A percentile compares a stretch with the other conserved stretches of the same genome.
Conservation (phyloP, 73 alveolate species). For the Symbiodinium natans region DNA sequence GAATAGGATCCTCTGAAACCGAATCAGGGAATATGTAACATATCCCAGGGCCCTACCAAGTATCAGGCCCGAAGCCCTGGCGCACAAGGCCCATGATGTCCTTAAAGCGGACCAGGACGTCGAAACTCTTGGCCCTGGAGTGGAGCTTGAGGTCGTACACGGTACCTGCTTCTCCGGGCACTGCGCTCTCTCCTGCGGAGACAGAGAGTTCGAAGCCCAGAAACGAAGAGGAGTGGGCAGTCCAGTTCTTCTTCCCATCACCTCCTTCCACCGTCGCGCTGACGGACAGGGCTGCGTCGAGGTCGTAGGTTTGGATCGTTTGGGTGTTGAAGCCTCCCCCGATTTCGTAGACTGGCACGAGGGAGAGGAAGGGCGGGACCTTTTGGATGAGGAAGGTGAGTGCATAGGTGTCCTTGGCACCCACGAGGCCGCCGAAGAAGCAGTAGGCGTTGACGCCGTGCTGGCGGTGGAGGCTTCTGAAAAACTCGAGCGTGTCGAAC, state of each 20-base stretch:
- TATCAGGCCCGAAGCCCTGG: neutral
- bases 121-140: neutral
- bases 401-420: neutral
- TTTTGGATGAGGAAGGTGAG: neutral
- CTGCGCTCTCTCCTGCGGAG: neutral
- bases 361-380: neutral
- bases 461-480: neutral
- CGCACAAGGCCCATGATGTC: neutral
- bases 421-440: neutral
- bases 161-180: neutral
- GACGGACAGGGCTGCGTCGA: neutral
- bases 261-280: constrained; percentile 6
- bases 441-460: neutral
- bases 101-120: neutral
- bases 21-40: no score
- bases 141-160: neutral
- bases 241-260: neutral
- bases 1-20: no score
- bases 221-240: neutral
- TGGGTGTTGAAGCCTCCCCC: neutral
- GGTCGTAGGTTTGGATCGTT: neutral
- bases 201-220: neutral
- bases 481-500: neutral
- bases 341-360: neutral
- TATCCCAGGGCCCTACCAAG: no score